A percentile compares a stretch with the other conserved stretches of the same genome.
Evolutionary conservation across 2,329 filamentous ascomycete species (phyloP).

Genomic region (Dothideomycetes sp.): DNA sequence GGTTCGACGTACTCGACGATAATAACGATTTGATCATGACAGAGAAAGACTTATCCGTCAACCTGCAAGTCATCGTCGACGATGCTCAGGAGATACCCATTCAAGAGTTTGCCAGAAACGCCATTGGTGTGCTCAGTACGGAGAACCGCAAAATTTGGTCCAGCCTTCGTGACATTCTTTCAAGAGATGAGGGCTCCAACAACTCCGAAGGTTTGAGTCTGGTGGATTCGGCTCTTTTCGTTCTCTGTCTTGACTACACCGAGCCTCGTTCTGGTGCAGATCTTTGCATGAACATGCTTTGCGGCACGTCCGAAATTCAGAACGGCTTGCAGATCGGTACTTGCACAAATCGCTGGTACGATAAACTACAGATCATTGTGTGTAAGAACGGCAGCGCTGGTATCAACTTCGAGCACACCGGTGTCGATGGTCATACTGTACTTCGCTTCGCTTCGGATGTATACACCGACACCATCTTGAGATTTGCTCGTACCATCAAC

Average conservation of each 20-base stretch:
- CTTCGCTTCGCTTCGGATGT: constrained; percentile 91
- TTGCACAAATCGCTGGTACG: constrained; percentile 97
- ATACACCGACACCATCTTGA: constrained; percentile 94
- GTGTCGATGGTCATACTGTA: constrained; percentile 94
- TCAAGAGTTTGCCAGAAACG: constrained; percentile 89
- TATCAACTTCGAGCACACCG: constrained; percentile 98
- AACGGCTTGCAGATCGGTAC: constrained; percentile 93
- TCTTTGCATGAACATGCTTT: constrained; percentile 98
- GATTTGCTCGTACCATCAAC: constrained; percentile 92
- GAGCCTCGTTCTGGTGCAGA: constrained; percentile 72
- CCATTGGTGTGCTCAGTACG: constrained; percentile 84
- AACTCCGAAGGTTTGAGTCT: constrained; percentile 95
- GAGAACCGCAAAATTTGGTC: constrained; percentile 98
- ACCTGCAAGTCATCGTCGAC: constrained; percentile 83
- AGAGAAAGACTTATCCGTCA: constrained; percentile 84
- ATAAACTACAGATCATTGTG: constrained; percentile 97
- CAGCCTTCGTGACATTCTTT: constrained; percentile 76
- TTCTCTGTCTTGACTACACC: constrained; percentile 86
- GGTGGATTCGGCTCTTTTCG: constrained; percentile 86
- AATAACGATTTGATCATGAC: constrained; percentile 96
- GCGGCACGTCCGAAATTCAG: constrained; percentile 83
- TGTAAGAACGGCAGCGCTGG: constrained; percentile 97
- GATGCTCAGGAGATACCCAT: constrained; percentile 85
- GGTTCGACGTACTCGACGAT: constrained; percentile 94
- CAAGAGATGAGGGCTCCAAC: constrained; percentile 76